Evolutionary conservation across 2,329 filamentous ascomycete species (phyloP), one percentile per base, ranked within the genome.

Genomic region (Verticillium albo-atrum): DNA sequence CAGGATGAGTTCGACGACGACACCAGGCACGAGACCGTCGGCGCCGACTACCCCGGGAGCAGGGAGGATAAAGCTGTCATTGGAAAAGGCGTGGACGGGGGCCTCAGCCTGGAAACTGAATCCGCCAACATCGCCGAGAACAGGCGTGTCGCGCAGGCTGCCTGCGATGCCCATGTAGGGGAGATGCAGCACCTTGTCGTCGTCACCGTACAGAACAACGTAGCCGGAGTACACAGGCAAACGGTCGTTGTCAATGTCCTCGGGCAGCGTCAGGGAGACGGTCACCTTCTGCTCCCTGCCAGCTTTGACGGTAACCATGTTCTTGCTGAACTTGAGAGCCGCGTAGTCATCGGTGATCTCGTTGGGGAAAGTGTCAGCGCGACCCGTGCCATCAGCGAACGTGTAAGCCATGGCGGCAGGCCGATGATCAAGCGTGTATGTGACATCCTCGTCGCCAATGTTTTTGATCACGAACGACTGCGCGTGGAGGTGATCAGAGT

Each of bases 401-500:
- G 84, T 82, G 69, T 86, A 87, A 58, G 79, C 78, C 3, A 84
- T 84, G 14, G 77, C 71, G 14, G 83, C 78, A 2, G 78, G 77
- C 6, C 79, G 70, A 61, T 85, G 76, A 27, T 75, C 76, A 12
- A 89, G 71, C 7, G 75, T 73, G 70, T 85, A 87, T 6, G 79
- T 81, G 55, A 85, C 69, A 0, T 75, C 69, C 26, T 75, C 72
- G 17, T 70, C 70, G 53, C 80, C 82, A 5, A 75, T 74, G 74
- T 89, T 89, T 65, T 71, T 77, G 63, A 89, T 76, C 42, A 75
- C 79, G 67, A 89, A 85, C 63, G 79, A 78, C 2, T 72, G 74
- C 12, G 74, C 70, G 53, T 70, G 68, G 62, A 86, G 80, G 74
- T 88, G 69, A 63, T 83, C 82, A 0, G 84, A 86, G 68, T 89